These are phyloP conservation scores for Neurospora discreta DNA, from an alignment of 495 filamentous ascomycete species.

Conservation along the genomic window DNA sequence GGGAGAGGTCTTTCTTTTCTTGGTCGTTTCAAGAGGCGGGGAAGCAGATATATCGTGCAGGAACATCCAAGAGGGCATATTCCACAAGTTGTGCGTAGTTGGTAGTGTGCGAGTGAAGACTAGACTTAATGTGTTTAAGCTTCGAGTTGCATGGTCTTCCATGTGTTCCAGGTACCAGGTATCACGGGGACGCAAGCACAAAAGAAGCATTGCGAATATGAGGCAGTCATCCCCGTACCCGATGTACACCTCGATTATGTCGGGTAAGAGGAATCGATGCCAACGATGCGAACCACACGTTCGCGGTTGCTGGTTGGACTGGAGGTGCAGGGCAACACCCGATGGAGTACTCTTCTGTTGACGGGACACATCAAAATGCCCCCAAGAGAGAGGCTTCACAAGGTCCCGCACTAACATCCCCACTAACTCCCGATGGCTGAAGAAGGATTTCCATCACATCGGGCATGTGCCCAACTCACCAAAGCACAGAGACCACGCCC, in stretches of 20 bases:
- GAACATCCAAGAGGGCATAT: neutral
- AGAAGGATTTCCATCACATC: neutral
- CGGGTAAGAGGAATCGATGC: neutral
- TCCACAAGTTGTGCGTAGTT: neutral
- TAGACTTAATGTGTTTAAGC: too few relatives aligned
- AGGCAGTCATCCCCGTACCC: neutral
- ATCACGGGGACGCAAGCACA: neutral
- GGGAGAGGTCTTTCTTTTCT: too few relatives aligned
- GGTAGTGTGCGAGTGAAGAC: too few relatives aligned
- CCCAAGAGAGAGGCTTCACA: fast-evolving
- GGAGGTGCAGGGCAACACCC: neutral
- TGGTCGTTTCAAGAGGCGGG: neutral
- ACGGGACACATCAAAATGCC: neutral
- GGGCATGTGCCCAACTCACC: neutral
- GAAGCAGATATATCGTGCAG: neutral
- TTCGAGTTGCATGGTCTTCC: too few relatives aligned
- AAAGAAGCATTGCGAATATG: neutral
- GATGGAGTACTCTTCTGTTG: neutral
- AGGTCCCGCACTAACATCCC: neutral
- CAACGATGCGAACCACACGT: neutral
- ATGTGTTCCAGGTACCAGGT: neutral
- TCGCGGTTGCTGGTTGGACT: neutral
- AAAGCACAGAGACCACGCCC: too few relatives aligned
- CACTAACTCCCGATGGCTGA: neutral
- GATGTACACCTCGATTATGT: neutral